Base-by-base conservation (phyloP, 805 yeast species). In the Starmera dryadoides region DNA sequence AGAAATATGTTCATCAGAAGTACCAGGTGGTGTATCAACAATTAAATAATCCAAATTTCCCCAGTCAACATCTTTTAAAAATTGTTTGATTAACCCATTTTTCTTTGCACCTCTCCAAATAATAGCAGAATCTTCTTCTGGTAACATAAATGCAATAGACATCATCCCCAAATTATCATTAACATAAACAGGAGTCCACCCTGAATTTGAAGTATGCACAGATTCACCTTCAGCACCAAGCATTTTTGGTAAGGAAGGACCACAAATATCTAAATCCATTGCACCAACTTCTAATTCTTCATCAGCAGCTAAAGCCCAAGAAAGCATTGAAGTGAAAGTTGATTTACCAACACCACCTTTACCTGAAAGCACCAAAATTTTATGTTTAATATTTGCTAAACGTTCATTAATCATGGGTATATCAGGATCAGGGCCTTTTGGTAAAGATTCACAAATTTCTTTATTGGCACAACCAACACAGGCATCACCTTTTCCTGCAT, bases 41-140 rank as follows among this genome's bases (percentile, higher is more conserved):
- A 93, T 73, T 48, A 93, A 67, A 53, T 85, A 93, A 59, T 93
- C 97, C 40, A 85, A 62, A 46, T 64, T 66, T 4, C 95, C 96
- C 99, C 99, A 93, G 52, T 86, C 88, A 2, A 93, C 97, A 51
- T 91, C 97, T 55, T 85, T 87, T 39, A 93, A 67, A 52, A 93
- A 93, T 63, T 88, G 96, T 55, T 93, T 93, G 38, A 93, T 93
- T 35, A 93, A 68, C 1, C 94, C 88, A 50, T 86, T 88, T 63
- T 93, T 93, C 66, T 93, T 93, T n/a, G 87, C 81, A 5, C 98
- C 98, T 54, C 98, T 72, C 98, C 98, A 93, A 32, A 93, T 91
- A 37, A 93, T 79, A 0, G 98, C 97, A 26, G 95, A 79, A 58
- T 91, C 97, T 23, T 79, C 79, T 54, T 86, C 86, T 1, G 98